Evolutionary conservation across 108 stramenopile species (phyloP).

Genomic region (Pseudonitzschia delicatissima): DNA sequence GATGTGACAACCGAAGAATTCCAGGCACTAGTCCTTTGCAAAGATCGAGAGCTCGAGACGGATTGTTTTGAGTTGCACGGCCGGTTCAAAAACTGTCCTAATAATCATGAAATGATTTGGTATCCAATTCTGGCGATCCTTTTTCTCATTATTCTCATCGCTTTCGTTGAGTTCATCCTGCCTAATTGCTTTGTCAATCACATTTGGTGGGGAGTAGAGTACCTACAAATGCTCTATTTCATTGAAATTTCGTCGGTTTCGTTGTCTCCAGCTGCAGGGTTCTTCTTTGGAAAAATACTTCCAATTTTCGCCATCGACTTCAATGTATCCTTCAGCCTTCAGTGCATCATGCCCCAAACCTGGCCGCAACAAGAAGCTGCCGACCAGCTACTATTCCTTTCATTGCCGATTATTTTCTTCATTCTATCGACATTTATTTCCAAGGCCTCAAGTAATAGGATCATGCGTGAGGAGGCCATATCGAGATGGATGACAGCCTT

Average conservation of each 20-base stretch:
- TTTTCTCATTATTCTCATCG: slow-evolving; percentile 3
- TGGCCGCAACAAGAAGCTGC: not conserved
- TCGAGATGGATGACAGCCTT: slow-evolving; percentile 6
- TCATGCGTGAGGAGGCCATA: not conserved
- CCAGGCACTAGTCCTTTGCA: not conserved
- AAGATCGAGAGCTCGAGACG: not conserved
- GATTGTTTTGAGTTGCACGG: slow-evolving; percentile 24
- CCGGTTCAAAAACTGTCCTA: slow-evolving; percentile 21
- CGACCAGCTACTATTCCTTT: slow-evolving; percentile 9
- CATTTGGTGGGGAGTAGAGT: slow-evolving; percentile 32
- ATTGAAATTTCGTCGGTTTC: slow-evolving; percentile 14
- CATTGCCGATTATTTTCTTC: slow-evolving; percentile 10
- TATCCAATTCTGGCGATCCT: slow-evolving; percentile 12
- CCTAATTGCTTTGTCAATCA: not conserved
- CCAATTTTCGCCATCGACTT: slow-evolving; percentile 25
- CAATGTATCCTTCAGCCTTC: slow-evolving; percentile 22
- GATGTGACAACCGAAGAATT: not conserved
- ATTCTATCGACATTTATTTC: slow-evolving; percentile 8
- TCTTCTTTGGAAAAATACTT: slow-evolving; percentile 11
- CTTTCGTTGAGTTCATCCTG: not conserved
- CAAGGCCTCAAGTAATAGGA: slow-evolving; percentile 2
- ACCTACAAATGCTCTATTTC: slow-evolving; percentile 21
- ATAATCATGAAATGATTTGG: not conserved
- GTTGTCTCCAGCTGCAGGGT: slow-evolving; percentile 10
- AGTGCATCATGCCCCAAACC: slow-evolving; percentile 14